A percentile compares a stretch with the other conserved stretches of the same genome.
Evolutionary conservation across 306 rosid genomes (phyloP).

Genomic region (Elaeagnus macrophylla): DNA sequence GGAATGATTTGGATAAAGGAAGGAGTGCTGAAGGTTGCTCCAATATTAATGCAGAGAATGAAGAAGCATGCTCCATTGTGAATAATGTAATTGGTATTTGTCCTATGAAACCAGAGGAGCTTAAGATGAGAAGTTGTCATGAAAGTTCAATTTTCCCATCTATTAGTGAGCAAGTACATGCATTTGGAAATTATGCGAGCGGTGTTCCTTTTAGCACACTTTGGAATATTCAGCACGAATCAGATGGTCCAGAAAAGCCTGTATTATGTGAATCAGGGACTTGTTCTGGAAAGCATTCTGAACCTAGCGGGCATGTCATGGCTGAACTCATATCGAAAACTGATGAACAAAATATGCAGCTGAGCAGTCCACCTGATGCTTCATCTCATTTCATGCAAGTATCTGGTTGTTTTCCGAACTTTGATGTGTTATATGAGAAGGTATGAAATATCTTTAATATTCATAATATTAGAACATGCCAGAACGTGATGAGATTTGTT

Average conservation of each 20-base stretch:
- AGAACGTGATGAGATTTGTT: not conserved
- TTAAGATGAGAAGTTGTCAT: slow-evolving; percentile 19
- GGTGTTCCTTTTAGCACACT: not conserved
- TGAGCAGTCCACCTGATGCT: slow-evolving; percentile 15
- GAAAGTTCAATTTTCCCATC: slow-evolving; percentile 2
- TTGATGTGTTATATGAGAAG: slow-evolving; percentile 17
- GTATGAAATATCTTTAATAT: slow-evolving; percentile 11
- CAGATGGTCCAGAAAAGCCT: slow-evolving; percentile 5
- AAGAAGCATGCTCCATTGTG: slow-evolving; percentile 9
- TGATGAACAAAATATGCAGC: slow-evolving; percentile 16
- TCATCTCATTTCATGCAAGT: slow-evolving; percentile 18
- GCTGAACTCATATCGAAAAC: slow-evolving; percentile 21
- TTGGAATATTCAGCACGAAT: slow-evolving; percentile 14
- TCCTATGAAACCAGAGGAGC: slow-evolving; percentile 7
- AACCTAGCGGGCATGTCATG: slow-evolving; percentile 13
- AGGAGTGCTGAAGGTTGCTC: slow-evolving; percentile 19
- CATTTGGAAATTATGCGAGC: slow-evolving; percentile 4
- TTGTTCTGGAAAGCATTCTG: slow-evolving; percentile 7
- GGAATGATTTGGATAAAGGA: slow-evolving; percentile 16
- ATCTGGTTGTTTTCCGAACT: slow-evolving; percentile 15
- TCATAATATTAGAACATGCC: not conserved
- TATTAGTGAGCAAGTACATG: slow-evolving; percentile 18
- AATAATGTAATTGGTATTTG: slow-evolving; percentile 14
- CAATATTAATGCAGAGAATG: slow-evolving; percentile 8
- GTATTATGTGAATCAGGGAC: not conserved